Evolutionary conservation across 73 alveolate species (phyloP), one percentile per base, ranked within the genome.

Genomic region (Tetrahymena borealis): DNA sequence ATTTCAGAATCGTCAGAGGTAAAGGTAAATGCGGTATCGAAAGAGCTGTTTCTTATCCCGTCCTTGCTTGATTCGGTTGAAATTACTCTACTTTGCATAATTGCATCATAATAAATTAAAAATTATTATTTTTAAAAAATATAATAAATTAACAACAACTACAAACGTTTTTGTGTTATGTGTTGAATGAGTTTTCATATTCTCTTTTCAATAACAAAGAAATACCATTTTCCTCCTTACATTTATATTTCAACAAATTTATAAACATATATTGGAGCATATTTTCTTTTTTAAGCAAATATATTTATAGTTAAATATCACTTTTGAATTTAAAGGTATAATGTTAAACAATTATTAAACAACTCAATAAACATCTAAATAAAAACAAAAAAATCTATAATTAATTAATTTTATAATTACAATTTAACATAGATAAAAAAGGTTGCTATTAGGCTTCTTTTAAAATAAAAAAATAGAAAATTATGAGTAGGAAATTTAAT

Each of bases 11-110:
- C 42, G 10, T 38, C 78, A 79, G 91, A 79, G 77, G 78, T 79
- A 39, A 79, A 36, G 91, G 95, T 28, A 90, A 77, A 90, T 91
- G 94, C 94, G 94, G 94, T 78, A 91, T 91, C 91, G 33, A 91
- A 79, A 20, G 91, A 18, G 91, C 85, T 40, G 91, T 90, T 35
- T 60, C 91, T 39, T 91, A 91, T 39, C 94, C 94, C 39, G 94
- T 91, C 77, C 91, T 79, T 79, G 85, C 85, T 60, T 60, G 85
- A 60, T 60, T 60, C 28, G 85, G 85, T 60, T 60, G 85, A 60
- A 42, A 60, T 60, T 7, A 35, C 85, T 60, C 37, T 60, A 13
- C 31, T 60, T 60, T 60, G 85, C 35, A 60, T 20, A 3, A 32
- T 60, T 60, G 85, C 85, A 60, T 60, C 85, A 60, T 60, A 60